Percentiles rank a stretch among this genome's conserved stretches.
phyloP scores from a whole-genome alignment of 2,329 filamentous ascomycete genomes.

The Clarireedia monteithiana region DNA sequence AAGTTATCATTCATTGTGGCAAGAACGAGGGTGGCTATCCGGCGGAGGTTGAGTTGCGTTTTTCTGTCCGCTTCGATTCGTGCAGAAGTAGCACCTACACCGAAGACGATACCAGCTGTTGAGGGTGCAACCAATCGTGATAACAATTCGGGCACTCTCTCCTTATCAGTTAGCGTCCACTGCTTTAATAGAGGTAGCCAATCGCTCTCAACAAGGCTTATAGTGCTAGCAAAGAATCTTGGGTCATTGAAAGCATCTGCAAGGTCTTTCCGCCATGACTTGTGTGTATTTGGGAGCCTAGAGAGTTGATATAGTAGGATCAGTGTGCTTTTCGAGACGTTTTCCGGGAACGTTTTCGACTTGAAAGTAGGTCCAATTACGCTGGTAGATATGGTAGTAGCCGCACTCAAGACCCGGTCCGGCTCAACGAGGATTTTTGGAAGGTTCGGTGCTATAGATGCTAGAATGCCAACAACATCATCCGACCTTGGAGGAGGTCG shows the following conservation, averaged over 20 bases:
- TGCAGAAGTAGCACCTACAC: slow-evolving; percentile 91
- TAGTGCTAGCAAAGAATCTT: slow-evolving; percentile 69
- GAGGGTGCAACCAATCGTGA: slow-evolving; percentile 74
- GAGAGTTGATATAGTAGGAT: slow-evolving; percentile 69
- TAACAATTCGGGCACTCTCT: slow-evolving; percentile 75
- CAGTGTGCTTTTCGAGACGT: slow-evolving; percentile 64
- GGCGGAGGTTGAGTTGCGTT: slow-evolving; percentile 81
- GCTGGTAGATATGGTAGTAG: slow-evolving; percentile 73
- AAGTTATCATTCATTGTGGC: slow-evolving; percentile 73
- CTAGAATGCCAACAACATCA: slow-evolving; percentile 74
- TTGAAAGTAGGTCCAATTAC: slow-evolving; percentile 76
- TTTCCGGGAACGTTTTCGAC: slow-evolving; percentile 80
- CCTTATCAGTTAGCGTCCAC: slow-evolving; percentile 81
- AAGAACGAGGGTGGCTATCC: slow-evolving; percentile 72
- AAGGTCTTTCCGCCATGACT: slow-evolving; percentile 89
- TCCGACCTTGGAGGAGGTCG: slow-evolving; percentile 43
- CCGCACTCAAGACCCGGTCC: slow-evolving; percentile 73
- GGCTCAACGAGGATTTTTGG: slow-evolving; percentile 76
- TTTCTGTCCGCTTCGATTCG: slow-evolving; percentile 91
- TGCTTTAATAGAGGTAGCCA: slow-evolving; percentile 83
- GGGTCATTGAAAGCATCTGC: slow-evolving; percentile 86
- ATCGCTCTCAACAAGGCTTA: slow-evolving; percentile 57
- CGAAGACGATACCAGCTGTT: slow-evolving; percentile 93
- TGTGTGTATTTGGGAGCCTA: slow-evolving; percentile 71
- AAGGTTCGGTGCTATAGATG: slow-evolving; percentile 70